Evolutionary conservation across 495 filamentous ascomycete species (phyloP).

Genomic region (Hypoxylon lienhwacheense): DNA sequence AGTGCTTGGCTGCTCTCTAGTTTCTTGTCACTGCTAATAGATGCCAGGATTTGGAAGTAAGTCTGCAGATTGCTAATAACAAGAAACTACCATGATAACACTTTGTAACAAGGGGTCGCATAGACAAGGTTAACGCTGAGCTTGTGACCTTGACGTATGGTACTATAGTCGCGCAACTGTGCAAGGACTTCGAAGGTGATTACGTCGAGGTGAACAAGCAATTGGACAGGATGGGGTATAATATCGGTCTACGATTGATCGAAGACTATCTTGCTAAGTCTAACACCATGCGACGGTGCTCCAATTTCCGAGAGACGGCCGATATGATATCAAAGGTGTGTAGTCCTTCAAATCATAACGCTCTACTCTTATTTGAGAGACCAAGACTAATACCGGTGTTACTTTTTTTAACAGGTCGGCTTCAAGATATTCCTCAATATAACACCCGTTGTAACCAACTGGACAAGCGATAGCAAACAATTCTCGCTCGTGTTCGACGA

Average conservation of each 20-base stretch:
- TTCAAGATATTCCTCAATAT: constrained; percentile 99
- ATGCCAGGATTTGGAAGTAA: constrained; percentile 92
- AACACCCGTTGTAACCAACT: constrained; percentile 92
- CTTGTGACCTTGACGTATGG: constrained; percentile 97
- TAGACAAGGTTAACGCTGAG: constrained; percentile 81
- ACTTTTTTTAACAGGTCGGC: constrained; percentile 64
- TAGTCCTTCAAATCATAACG: constrained; percentile 6
- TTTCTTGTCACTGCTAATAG: constrained; percentile 34
- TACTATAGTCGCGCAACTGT: constrained; percentile 94
- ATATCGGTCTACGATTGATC: constrained; percentile 93
- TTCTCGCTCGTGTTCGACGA: constrained; percentile 97
- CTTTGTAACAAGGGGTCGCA: constrained; percentile 55
- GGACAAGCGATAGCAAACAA: constrained; percentile 92
- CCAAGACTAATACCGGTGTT: constrained; percentile 3
- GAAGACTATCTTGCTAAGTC: constrained; percentile 98
- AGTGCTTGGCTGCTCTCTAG: constrained; percentile 42
- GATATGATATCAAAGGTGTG: constrained; percentile 92
- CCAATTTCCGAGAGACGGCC: constrained; percentile 91
- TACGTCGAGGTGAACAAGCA: constrained; percentile 96
- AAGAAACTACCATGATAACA: constrained; percentile 12
- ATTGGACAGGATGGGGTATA: constrained; percentile 98
- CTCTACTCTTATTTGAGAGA: neutral
- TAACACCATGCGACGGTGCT: constrained; percentile 76
- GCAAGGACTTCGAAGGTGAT: constrained; percentile 90
- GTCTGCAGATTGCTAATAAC: constrained; percentile 40